Evolutionary conservation across 2,329 filamentous ascomycete species (phyloP).

Genomic region (Fonsecaea multimorphosa): DNA sequence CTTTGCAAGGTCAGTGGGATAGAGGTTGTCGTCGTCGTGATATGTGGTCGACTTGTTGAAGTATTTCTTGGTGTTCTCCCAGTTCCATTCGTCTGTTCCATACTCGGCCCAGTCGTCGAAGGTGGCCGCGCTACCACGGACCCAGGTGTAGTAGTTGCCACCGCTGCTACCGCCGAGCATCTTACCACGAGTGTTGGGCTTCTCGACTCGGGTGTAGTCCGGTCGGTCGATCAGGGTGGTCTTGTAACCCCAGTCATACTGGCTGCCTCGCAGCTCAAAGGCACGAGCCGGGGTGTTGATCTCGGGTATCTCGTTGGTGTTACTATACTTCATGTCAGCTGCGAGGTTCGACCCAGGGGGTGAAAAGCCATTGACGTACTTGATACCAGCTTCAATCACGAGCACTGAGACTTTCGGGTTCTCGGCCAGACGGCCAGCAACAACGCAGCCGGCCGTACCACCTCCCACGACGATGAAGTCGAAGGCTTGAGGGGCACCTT

Average conservation of each 20-base stretch:
- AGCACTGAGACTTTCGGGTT: slow-evolving; percentile 54
- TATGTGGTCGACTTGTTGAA: slow-evolving; percentile 64
- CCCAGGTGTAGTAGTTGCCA: slow-evolving; percentile 70
- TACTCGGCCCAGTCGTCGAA: slow-evolving; percentile 60
- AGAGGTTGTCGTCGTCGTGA: slow-evolving; percentile 60
- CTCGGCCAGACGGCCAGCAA: slow-evolving; percentile 61
- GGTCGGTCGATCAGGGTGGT: slow-evolving; percentile 64
- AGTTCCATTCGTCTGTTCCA: slow-evolving; percentile 61
- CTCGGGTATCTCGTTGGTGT: slow-evolving; percentile 57
- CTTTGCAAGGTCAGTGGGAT: slow-evolving; percentile 55
- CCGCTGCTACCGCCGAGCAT: slow-evolving; percentile 64
- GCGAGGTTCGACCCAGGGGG: not conserved
- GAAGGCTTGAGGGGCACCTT: slow-evolving; percentile 29
- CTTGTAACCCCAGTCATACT: slow-evolving; percentile 63
- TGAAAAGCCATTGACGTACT: slow-evolving; percentile 25
- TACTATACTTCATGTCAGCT: slow-evolving; percentile 36
- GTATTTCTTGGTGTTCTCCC: slow-evolving; percentile 59
- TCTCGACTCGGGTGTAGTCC: slow-evolving; percentile 67
- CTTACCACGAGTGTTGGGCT: slow-evolving; percentile 68
- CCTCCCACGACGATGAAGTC: slow-evolving; percentile 44
- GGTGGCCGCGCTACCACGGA: slow-evolving; percentile 63
- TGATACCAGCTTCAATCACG: slow-evolving; percentile 48
- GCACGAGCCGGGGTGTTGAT: slow-evolving; percentile 61
- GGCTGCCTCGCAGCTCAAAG: slow-evolving; percentile 60
- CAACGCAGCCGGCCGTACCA: slow-evolving; percentile 56